Base-by-base conservation (phyloP, 2,329 filamentous ascomycete genomes). In the Triangularia setosa region DNA sequence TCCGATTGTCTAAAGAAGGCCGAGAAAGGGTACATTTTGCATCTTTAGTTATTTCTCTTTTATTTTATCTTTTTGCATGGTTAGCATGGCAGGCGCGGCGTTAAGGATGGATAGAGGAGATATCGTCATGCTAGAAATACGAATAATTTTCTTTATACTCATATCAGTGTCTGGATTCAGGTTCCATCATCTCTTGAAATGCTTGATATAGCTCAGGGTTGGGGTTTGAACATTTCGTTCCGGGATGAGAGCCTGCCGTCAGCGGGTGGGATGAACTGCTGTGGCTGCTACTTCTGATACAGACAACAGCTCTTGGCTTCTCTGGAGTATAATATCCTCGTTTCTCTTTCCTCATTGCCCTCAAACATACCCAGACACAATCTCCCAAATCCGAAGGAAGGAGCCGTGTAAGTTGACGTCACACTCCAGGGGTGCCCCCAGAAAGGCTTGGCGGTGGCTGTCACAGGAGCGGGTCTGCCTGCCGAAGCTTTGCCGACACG, bases 401-500 rank as follows among this genome's bases (percentile, higher is more conserved):
- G n/a, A 55, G 14, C 30, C 48, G 48, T 53, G 48, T 53, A 53
- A 24, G 21, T 53, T 23, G 23, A 55, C 25, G 52, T 25, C 23
- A 25, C 23, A 55, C 52, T 25, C 52, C 52, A 55, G 52, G 52
- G 52, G 52, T 55, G 23, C 23, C 27, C 11, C 5, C 23, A 55
- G 3, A 14, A 14, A 55, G 52, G 11, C 52, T 55, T 55, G 52
- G 52, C 52, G 25, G 23, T 55, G 52, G 23, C 52, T 48, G 40
- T 48, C 11, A 21, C 52, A 30, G 28, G 24, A 33, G 23, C 54
- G 40, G 52, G 12, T n/a, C 25, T 48, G 21, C 27, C 30, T 40
- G 24, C 67, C 67, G 64, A 66, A 59, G 67, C 52, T 70, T 64
- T 66, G 60, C 67, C 69, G 68, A 59, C 56, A 28, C 65, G 61